These are phyloP conservation scores for Xylaria sp. DNA, from an alignment of 2,329 filamentous ascomycete species.

Conservation along the genomic window DNA sequence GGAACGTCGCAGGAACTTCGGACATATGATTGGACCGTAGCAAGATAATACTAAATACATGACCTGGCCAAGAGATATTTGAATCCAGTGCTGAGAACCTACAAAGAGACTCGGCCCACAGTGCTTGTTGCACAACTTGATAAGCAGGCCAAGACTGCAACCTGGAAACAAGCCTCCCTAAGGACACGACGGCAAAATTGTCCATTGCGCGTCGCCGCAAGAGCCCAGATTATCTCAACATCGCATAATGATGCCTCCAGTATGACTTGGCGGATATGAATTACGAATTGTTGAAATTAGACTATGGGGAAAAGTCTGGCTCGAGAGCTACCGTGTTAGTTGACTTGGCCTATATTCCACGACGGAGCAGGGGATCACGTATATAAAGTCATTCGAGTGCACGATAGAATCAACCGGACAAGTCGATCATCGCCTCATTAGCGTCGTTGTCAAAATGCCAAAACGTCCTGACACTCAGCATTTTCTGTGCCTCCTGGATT, in stretches of 20 bases:
- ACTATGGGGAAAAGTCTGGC: neutral
- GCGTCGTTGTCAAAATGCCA: neutral
- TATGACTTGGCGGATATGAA: neutral
- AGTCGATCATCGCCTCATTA: neutral
- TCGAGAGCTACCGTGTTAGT: too few relatives aligned
- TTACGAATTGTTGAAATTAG: neutral
- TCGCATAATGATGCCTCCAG: neutral
- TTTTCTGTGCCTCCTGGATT: constrained; percentile 52
- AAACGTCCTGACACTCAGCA: neutral
- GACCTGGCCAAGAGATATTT: neutral
- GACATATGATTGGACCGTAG: constrained; percentile 8
- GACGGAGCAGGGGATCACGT: neutral
- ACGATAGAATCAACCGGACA: neutral
- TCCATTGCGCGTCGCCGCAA: neutral
- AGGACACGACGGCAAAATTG: neutral
- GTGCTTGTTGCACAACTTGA: neutral
- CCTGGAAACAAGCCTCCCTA: neutral
- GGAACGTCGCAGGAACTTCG: constrained; percentile 1
- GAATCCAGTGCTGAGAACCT: constrained; percentile 8
- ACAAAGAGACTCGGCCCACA: constrained; percentile 1
- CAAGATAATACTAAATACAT: neutral
- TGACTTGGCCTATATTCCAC: neutral
- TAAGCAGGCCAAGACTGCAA: neutral
- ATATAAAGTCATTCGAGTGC: neutral
- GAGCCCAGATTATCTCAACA: neutral